A percentile compares a stretch with the other conserved stretches of the same genome.
phyloP scores from a whole-genome alignment of 495 filamentous ascomycete species.

The Diplogelasinospora grovesii region DNA sequence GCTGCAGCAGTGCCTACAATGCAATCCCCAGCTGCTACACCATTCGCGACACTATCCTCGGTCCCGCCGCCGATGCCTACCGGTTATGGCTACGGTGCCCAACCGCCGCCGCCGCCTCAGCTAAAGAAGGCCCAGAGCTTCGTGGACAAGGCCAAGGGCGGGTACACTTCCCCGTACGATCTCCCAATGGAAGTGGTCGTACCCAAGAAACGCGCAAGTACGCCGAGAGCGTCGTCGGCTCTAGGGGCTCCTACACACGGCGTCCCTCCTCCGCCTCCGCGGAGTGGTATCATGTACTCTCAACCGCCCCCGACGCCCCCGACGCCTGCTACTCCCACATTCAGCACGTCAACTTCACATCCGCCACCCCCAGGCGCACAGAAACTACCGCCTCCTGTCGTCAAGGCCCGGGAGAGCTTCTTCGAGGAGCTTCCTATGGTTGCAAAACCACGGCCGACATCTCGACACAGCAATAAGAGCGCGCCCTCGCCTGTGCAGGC shows the following conservation, averaged over 20 bases:
- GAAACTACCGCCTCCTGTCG: conserved; percentile 23
- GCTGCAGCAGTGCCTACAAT: conserved; percentile 13
- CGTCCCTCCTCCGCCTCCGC: conserved; percentile 40
- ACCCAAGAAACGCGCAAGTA: conserved; percentile 52
- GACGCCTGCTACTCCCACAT: conserved; percentile 24
- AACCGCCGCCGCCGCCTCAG: conserved; percentile 31
- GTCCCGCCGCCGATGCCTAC: conserved; percentile 39
- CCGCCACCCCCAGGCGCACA: conserved; percentile 19
- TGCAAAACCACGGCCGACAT: conserved; percentile 48
- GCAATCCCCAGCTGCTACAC: conserved; percentile 22
- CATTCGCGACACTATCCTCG: conserved; percentile 30
- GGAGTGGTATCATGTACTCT: conserved; percentile 55
- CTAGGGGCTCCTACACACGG: conserved; percentile 38
- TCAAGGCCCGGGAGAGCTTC: conserved; percentile 51
- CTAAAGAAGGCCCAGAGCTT: conserved; percentile 68
- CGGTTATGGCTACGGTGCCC: conserved; percentile 34
- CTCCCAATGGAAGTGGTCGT: conserved; percentile 80
- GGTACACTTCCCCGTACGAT: conserved; percentile 91
- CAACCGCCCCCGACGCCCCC: conserved; percentile 31
- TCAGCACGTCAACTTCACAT: conserved; percentile 26
- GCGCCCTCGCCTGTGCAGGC: conserved; percentile 33
- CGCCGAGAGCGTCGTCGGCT: conserved; percentile 25
- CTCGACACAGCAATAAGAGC: conserved; percentile 30
- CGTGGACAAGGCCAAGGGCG: conserved; percentile 78
- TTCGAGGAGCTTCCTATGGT: conserved; percentile 81